Evolutionary conservation across 371 early-diverging fungal genomes (phyloP).

Genomic region (Mortierella sp.): DNA sequence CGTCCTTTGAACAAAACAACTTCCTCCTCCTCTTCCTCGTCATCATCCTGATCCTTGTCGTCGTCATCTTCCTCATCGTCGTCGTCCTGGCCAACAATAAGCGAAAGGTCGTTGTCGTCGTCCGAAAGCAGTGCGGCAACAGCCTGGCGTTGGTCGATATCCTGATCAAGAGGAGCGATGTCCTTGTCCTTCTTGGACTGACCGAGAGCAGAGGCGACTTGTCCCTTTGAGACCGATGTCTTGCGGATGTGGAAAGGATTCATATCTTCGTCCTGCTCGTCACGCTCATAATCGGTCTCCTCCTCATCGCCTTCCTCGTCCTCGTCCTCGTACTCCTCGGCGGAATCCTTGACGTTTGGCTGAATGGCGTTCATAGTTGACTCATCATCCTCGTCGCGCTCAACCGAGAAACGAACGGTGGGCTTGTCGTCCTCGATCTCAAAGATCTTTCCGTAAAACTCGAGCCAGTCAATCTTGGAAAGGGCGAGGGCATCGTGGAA

Average conservation of each 20-base stretch:
- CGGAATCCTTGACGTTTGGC: slow-evolving; percentile 12
- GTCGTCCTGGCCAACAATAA: slow-evolving; percentile 45
- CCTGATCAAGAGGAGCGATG: slow-evolving; percentile 21
- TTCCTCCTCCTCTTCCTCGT: slow-evolving; percentile 42
- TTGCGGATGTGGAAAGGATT: slow-evolving; percentile 33
- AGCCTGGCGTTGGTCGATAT: slow-evolving; percentile 39
- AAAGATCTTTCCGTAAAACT: slow-evolving; percentile 24
- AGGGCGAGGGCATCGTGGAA: slow-evolving; percentile 47
- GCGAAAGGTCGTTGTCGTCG: slow-evolving; percentile 49
- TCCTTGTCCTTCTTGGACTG: slow-evolving; percentile 4
- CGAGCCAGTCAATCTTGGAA: slow-evolving; percentile 34
- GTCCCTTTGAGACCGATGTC: not conserved
- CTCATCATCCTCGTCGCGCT: slow-evolving; percentile 31
- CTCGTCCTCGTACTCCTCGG: slow-evolving; percentile 5
- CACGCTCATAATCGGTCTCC: slow-evolving; percentile 44
- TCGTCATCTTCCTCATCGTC: slow-evolving; percentile 40
- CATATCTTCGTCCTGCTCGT: slow-evolving; percentile 43
- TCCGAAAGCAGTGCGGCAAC: slow-evolving; percentile 50
- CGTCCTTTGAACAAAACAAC: slow-evolving; percentile 55
- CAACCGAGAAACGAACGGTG: slow-evolving; percentile 25
- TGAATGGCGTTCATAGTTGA: slow-evolving; percentile 16
- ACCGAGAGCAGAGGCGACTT: not conserved
- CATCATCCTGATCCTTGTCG: slow-evolving; percentile 8
- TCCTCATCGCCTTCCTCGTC: slow-evolving; percentile 30
- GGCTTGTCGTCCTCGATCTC: slow-evolving; percentile 24